Conservation (phyloP, 257 asterid species). For the Leonotis leonurus region DNA sequence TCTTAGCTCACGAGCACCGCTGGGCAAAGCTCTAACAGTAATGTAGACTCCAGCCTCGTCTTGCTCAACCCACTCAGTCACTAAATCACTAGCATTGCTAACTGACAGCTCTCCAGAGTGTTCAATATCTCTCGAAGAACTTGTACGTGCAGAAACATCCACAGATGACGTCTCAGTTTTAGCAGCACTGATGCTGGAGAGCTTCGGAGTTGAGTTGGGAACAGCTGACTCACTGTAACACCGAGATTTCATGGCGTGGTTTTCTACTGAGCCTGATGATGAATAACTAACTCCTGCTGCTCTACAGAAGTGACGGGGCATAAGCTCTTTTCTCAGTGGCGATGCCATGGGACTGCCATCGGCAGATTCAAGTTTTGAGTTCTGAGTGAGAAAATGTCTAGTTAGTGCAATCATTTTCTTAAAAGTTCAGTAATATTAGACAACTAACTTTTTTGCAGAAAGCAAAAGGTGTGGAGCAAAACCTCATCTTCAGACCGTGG, state of each 20-base stretch:
- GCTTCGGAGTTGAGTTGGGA: constrained; percentile 67
- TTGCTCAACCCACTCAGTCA: constrained; percentile 94
- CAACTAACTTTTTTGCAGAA: no score
- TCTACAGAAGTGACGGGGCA: no score
- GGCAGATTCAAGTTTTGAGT: constrained; percentile 48
- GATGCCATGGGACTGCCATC: constrained; percentile 78
- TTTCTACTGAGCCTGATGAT: constrained; percentile 47
- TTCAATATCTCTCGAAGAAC: constrained; percentile 73
- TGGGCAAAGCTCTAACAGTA: constrained; percentile 68
- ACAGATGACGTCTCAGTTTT: constrained; percentile 66
- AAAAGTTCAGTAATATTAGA: no score
- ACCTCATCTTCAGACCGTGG: constrained; percentile 80
- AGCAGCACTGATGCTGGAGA: constrained; percentile 67
- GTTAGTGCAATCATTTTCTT: not conserved
- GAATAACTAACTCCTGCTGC: no score
- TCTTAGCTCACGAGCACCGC: constrained; percentile 86
- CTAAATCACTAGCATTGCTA: constrained; percentile 91
- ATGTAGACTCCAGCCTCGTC: constrained; percentile 98
- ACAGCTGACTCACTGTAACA: constrained; percentile 41
- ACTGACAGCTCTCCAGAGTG: constrained; percentile 82
- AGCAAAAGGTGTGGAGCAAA: constrained; percentile 1
- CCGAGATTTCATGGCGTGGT: constrained; percentile 28
- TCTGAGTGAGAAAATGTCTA: constrained; percentile 34
- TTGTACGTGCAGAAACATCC: constrained; percentile 71
- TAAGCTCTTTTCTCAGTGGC: constrained; percentile 52